Conservation (phyloP, 78 protist species). For the Bodo saltans region DNA sequence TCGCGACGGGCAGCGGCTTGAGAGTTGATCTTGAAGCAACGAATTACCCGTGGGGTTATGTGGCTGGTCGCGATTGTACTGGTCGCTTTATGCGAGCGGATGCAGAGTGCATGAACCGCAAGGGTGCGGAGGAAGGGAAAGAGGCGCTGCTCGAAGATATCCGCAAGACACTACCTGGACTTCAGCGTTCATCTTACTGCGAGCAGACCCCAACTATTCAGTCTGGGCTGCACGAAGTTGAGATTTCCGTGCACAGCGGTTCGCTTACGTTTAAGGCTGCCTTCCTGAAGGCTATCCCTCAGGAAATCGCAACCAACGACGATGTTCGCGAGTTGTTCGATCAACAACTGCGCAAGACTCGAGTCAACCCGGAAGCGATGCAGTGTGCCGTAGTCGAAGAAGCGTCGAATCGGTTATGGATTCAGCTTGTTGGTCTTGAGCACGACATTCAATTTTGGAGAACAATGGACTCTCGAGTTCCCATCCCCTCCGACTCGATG, state of each 20-base stretch:
- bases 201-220: no score
- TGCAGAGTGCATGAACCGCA: neutral
- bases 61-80: neutral
- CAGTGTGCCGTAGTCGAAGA: conserved; percentile 19
- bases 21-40: neutral
- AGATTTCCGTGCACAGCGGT: neutral
- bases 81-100: conserved; percentile 4
- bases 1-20: conserved; percentile 20
- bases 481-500: neutral
- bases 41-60: conserved; percentile 2
- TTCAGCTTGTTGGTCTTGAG: conserved; percentile 12
- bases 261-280: conserved; percentile 15
- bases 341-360: neutral
- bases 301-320: neutral
- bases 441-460: conserved; percentile 34
- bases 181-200: neutral
- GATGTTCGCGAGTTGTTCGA: conserved; percentile 6
- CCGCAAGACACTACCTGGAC: neutral
- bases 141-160: neutral
- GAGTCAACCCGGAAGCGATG: neutral
- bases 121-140: neutral
- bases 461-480: conserved; percentile 7
- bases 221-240: neutral
- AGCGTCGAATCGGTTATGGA: conserved; percentile 2
- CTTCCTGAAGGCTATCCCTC: conserved; percentile 12